These are phyloP conservation scores for Globisporangium parvum DNA, from an alignment of 352 stramenopile species.

Conservation along the genomic window DNA sequence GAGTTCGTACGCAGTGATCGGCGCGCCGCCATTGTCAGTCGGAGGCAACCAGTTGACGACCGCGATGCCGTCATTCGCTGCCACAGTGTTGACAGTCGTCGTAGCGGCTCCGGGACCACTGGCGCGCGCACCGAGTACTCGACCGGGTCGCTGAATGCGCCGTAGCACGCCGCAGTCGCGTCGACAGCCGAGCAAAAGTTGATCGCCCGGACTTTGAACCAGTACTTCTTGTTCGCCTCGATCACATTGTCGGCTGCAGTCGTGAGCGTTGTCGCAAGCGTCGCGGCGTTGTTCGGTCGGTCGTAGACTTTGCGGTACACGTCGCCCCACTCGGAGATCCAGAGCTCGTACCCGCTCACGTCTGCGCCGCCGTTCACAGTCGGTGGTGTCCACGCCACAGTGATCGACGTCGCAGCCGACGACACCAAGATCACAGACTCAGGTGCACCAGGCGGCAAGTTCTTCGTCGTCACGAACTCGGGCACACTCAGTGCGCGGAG, in stretches of 20 bases:
- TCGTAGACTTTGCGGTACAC: slow-evolving; percentile 91
- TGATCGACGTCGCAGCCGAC: slow-evolving; percentile 88
- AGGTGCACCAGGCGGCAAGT: slow-evolving; percentile 84
- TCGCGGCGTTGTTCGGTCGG: slow-evolving; percentile 78
- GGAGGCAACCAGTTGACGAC: slow-evolving; percentile 84
- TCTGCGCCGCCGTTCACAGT: slow-evolving; percentile 86
- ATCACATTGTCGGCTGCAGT: slow-evolving; percentile 84
- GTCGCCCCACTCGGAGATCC: slow-evolving; percentile 93
- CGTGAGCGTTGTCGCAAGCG: slow-evolving; percentile 62
- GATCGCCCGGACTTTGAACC: slow-evolving; percentile 91
- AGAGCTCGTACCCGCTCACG: slow-evolving; percentile 95
- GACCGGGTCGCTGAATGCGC: slow-evolving; percentile 82
- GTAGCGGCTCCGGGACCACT: slow-evolving; percentile 76
- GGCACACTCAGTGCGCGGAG: slow-evolving; percentile 58
- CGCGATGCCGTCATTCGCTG: slow-evolving; percentile 45
- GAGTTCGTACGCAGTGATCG: slow-evolving; percentile 90
- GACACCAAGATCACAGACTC: slow-evolving; percentile 82
- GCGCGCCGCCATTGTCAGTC: slow-evolving; percentile 89
- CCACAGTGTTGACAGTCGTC: slow-evolving; percentile 59
- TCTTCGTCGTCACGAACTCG: slow-evolving; percentile 77
- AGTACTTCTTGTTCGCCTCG: slow-evolving; percentile 89
- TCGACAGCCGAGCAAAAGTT: slow-evolving; percentile 91
- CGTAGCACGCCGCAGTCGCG: slow-evolving; percentile 73
- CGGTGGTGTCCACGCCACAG: slow-evolving; percentile 86
- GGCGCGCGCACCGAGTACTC: slow-evolving; percentile 89